Evolutionary conservation across 1,284 basidiomycete species (phyloP).

Genomic region (Cystodermella granulosa): DNA sequence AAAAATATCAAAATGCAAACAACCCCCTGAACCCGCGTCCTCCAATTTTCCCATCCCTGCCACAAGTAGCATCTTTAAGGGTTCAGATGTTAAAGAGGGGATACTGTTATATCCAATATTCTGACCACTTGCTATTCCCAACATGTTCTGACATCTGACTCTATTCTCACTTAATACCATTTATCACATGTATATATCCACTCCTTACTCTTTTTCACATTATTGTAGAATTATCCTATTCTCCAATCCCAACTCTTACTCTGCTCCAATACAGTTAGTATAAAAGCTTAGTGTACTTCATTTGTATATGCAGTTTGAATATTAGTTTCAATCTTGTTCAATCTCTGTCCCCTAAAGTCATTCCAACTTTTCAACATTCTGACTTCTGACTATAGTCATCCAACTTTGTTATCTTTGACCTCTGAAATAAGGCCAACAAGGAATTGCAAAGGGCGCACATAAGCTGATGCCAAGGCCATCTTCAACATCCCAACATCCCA

Average conservation of each 20-base stretch:
- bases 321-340: background rate
- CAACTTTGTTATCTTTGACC: background rate
- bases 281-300: too few species aligned
- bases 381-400: background rate
- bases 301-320: too few species aligned
- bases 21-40: too few species aligned
- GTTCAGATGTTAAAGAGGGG: background rate
- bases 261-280: background rate
- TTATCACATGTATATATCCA: too few species aligned
- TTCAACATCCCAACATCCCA: background rate
- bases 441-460: background rate
- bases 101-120: background rate
- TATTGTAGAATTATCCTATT: background rate
- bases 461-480: background rate
- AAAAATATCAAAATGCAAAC: too few species aligned
- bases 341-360: background rate
- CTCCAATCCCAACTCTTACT: background rate
- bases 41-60: background rate
- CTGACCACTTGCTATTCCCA: too few species aligned
- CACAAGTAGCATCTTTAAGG: background rate
- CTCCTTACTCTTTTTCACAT: background rate
- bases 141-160: background rate
- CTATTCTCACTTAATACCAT: background rate
- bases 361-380: background rate
- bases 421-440: background rate